Evolutionary conservation across 768 basidiomycete genomes (phyloP), one percentile per base, ranked within the genome.

Genomic region (Mycena floridula): DNA sequence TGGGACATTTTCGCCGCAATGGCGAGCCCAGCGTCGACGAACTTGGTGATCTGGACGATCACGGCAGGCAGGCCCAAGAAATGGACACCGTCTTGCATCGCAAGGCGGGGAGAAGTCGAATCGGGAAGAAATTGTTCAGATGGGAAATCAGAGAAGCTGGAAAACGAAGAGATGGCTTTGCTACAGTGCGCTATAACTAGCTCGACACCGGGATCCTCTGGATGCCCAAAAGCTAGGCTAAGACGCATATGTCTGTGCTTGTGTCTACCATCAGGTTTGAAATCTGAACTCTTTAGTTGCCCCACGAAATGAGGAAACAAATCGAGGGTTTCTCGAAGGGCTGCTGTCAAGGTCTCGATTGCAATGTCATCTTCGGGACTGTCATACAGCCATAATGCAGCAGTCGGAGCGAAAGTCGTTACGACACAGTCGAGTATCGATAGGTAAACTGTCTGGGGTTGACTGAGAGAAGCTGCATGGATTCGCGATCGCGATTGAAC

Each of bases 1-100:
- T 68, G 68, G 5, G 58, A 56, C 21, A 64, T 42, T 53, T 63
- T 61, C n/a, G 65, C 40, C 11, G 55, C 61, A 24, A 68, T 55
- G 3, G 57, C 57, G 12, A 59, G 37, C 3, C 55, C 60, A 16
- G 55, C 55, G 39, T 59, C 57, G n/a, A 53, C 47, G 43, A 68
- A 62, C 2, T 46, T 55, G 4, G 64, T 67, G 24, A 64, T 26
- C 49, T 67, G 67, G 11, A 67, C 57, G 7, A 64, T 57, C 50
- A 66, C 53, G 21, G 52, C 56, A 21, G 65, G 65, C 7, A 60
- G 47, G 3, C 60, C 63, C 2, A 36, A 32, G 22, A 43, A 58
- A 7, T 53, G 46, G 15, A 36, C 50, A 8, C 35, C 35, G 48
- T 55, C 51, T 28, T 59, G 54, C 20, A 61, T 35, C 13, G 58